phyloP scores from a whole-genome alignment of 1,284 basidiomycete species.

The Rhizopogon parksii region DNA sequence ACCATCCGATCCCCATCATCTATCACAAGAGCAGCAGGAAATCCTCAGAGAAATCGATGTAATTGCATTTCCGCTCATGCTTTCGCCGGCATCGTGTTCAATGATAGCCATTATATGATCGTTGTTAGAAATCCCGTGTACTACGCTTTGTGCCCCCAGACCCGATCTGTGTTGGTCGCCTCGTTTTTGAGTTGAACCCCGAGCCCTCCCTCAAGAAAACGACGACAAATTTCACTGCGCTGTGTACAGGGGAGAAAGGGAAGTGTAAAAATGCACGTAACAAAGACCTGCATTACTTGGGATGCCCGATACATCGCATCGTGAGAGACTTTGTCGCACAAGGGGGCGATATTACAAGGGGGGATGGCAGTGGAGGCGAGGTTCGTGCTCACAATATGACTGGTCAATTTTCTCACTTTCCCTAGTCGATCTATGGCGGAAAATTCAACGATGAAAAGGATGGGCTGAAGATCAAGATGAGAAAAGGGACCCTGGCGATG shows the following conservation, averaged over 20 bases:
- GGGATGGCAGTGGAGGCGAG: slow-evolving; percentile 47
- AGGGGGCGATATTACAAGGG: slow-evolving; percentile 44
- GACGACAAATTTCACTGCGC: slow-evolving; percentile 38
- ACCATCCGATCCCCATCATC: slow-evolving; percentile 26
- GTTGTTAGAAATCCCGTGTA: slow-evolving; percentile 23
- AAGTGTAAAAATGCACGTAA: slow-evolving; percentile 42
- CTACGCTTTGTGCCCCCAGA: slow-evolving; percentile 32
- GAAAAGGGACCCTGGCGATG: slow-evolving; percentile 41
- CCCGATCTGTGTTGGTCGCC: slow-evolving; percentile 31
- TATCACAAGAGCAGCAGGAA: slow-evolving; percentile 37
- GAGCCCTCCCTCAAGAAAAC: slow-evolving; percentile 38
- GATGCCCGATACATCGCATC: slow-evolving; percentile 39
- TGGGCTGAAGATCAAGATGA: slow-evolving; percentile 34
- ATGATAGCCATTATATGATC: not conserved
- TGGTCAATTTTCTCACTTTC: slow-evolving; percentile 1
- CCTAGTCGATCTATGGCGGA: slow-evolving; percentile 41
- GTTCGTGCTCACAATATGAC: slow-evolving; percentile 19
- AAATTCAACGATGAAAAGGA: slow-evolving; percentile 44
- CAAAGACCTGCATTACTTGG: slow-evolving; percentile 38
- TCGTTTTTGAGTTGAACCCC: slow-evolving; percentile 35
- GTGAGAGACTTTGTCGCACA: slow-evolving; percentile 43
- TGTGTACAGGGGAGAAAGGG: slow-evolving; percentile 43
- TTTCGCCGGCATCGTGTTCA: not conserved
- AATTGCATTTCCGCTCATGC: slow-evolving; percentile 8
- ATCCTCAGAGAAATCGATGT: slow-evolving; percentile 37